Conservation (phyloP, 225 moss, liverwort and hornwort species). For the Takakia lepidozioides region DNA sequence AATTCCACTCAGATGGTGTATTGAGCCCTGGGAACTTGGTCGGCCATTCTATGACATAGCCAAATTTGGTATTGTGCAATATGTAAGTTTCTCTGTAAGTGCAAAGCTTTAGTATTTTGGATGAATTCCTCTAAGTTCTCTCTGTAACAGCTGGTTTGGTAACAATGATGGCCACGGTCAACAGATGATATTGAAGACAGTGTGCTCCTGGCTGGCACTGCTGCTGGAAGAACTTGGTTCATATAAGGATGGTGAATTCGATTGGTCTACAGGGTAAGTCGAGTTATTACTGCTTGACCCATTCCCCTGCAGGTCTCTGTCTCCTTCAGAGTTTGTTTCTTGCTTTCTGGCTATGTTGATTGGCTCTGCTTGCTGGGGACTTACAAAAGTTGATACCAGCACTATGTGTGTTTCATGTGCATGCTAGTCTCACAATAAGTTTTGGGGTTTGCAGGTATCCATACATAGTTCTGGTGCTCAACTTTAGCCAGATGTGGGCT, state of each 20-base stretch:
- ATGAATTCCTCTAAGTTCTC: too few relatives aligned
- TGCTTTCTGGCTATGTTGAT: too few relatives aligned
- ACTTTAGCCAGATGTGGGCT: slow-evolving; percentile 97
- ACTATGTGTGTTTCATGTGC: too few relatives aligned
- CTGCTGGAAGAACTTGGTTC: slow-evolving; percentile 46
- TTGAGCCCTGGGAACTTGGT: slow-evolving; percentile 77
- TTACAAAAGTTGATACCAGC: too few relatives aligned
- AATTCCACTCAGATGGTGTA: slow-evolving; percentile 69
- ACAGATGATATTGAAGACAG: slow-evolving; percentile 90
- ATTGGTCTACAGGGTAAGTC: slow-evolving; percentile 57
- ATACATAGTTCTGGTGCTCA: slow-evolving; percentile 75
- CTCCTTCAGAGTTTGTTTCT: too few relatives aligned
- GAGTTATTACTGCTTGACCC: too few relatives aligned
- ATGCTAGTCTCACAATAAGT: too few relatives aligned
- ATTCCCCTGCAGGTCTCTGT: too few relatives aligned
- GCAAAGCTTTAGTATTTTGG: background rate
- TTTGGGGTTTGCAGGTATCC: slow-evolving; percentile 92
- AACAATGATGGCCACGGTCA: too few relatives aligned
- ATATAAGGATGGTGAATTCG: slow-evolving; percentile 79
- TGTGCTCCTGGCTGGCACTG: slow-evolving; percentile 72
- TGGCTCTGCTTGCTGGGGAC: too few relatives aligned
- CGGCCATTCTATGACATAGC: slow-evolving; percentile 60
- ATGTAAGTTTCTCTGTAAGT: slow-evolving; percentile 34
- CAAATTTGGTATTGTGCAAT: slow-evolving; percentile 97
- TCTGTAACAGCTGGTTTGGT: too few relatives aligned